A percentile compares a stretch with the other conserved stretches of the same genome.
Evolutionary conservation across 192 early-diverging fungal genomes (phyloP).

Genomic region (Jimgerdemannia lactiflua): DNA sequence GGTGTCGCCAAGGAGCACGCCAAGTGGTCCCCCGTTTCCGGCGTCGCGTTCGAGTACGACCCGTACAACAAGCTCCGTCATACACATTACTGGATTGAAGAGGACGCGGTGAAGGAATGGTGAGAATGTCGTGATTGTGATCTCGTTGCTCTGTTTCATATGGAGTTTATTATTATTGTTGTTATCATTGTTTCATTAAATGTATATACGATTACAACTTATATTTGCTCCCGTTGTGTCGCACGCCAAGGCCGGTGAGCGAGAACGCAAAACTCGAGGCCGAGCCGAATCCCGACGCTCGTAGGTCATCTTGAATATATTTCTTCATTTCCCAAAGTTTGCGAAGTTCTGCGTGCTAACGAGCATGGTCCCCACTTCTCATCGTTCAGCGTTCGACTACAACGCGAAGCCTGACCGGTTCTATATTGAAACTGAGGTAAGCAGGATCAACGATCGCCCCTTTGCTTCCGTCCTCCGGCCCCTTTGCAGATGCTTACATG

Average conservation of each 20-base stretch:
- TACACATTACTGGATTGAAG: slow-evolving; percentile 92
- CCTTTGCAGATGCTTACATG: background rate
- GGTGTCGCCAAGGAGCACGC: slow-evolving; percentile 98
- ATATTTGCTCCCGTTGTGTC: background rate
- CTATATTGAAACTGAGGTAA: slow-evolving; percentile 74
- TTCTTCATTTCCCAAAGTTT: background rate
- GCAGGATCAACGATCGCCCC: background rate
- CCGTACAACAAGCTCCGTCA: slow-evolving; percentile 93
- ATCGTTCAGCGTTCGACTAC: slow-evolving; percentile 61
- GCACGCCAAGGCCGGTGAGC: slow-evolving; percentile 43
- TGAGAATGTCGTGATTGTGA: slow-evolving; percentile 23
- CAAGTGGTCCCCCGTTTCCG: slow-evolving; percentile 93
- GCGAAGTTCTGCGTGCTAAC: background rate
- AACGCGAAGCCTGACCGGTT: slow-evolving; percentile 78
- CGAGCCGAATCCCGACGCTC: slow-evolving; percentile 41
- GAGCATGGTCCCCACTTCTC: background rate
- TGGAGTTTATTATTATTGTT: background rate
- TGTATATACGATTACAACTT: background rate
- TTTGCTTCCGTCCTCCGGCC: background rate
- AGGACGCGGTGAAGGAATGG: slow-evolving; percentile 84
- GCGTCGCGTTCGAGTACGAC: slow-evolving; percentile 94
- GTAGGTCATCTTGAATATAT: slow-evolving; percentile 21
- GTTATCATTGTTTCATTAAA: background rate
- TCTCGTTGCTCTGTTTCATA: background rate
- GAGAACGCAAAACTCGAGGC: slow-evolving; percentile 65